Base-by-base conservation (phyloP, 106 monocot genomes). In the Narthecium ossifragum region DNA sequence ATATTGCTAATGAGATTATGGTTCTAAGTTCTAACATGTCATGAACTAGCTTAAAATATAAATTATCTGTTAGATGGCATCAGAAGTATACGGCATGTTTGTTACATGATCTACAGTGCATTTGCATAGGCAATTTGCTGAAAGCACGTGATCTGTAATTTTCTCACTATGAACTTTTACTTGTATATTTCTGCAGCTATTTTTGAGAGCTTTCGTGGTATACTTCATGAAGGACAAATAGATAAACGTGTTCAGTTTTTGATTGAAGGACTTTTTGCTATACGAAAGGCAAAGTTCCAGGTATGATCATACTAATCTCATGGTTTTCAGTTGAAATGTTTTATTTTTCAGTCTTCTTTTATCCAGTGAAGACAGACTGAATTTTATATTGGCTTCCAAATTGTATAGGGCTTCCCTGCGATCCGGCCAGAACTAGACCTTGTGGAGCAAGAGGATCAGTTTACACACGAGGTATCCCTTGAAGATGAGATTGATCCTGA, bases 221-320 rank as follows among this genome's bases (percentile, higher is more conserved):
- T 96, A 29, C 82, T 96, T 56, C 94, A 96, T 57, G 94, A 96
- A 73, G 94, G 85, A 54, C 83, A 96, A 75, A 86, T 96, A 32
- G 94, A 96, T 61, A 90, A 96, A 36, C 71, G 94, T 29, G 94
- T 96, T 28, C 94, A 86, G 32, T 96, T 90, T 58, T 57, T 90
- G 53, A 96, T 90, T 53, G 94, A 96, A 81, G 90, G 86, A 30
- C 83, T 96, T 57, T 96, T 96, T 73, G 94, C 90, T n/a, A 86
- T 90, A 68, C 74, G 94, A 32, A 93, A 85, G 61, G 85, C 88
- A 1, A 89, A 93, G 37, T 93, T 93, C 75, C 82, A 88, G 85
- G 93, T 93, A 71, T 48, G 17, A 4, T 55, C 31, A 18, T 43
- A 53, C 21, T n/a, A n/a, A n/a, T n/a, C n/a, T 30, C 17, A 55